Base-by-base conservation (phyloP, 352 stramenopile genomes). In the Phytophthora sojae region DNA sequence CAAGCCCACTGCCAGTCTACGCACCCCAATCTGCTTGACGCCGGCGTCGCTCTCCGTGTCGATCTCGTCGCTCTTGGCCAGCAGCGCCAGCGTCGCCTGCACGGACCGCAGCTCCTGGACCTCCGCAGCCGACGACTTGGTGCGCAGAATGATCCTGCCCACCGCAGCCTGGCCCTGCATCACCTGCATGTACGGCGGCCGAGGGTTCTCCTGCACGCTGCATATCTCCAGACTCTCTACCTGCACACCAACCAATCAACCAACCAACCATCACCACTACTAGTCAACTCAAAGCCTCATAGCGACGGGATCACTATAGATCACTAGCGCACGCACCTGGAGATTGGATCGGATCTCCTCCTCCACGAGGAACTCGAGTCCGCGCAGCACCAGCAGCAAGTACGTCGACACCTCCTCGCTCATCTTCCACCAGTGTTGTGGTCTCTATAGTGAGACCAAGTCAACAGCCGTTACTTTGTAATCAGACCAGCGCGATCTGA, bases 361-460 rank as follows among this genome's bases (percentile, higher is more conserved):
- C 39, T 90, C 74, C 7, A 77, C 86, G 9, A 95, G 69, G 49
- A 82, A 82, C 76, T 95, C 88, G 25, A 95, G 82, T 0, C 88
- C 86, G 56, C 88, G 84, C 69, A 95, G 79, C 64, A 89, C 86
- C 19, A 95, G 83, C 67, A 95, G 69, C 74, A 95, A 71, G 57
- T 95, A 95, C 53, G 82, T 64, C 54, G 53, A 61, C 49, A 57
- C 65, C 4, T 72, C 65, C 4, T 72, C 70, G 23, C 54, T 59
- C 67, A 56, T 64, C 51, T 55, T 44, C 51, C 19, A 15, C 60
- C 23, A 57, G 25, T 42, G 54, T 71, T 68, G 51, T 32, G 35
- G 23, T 23, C 12, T 51, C 9, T n/a, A 57, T 68, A 76, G 50
- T 65, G 67, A 68, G 23, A 6, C 6, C 56, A 68, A 75, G 62